Conservation (phyloP, 306 rosid genomes). For the Amphicarpaea edgeworthii region DNA sequence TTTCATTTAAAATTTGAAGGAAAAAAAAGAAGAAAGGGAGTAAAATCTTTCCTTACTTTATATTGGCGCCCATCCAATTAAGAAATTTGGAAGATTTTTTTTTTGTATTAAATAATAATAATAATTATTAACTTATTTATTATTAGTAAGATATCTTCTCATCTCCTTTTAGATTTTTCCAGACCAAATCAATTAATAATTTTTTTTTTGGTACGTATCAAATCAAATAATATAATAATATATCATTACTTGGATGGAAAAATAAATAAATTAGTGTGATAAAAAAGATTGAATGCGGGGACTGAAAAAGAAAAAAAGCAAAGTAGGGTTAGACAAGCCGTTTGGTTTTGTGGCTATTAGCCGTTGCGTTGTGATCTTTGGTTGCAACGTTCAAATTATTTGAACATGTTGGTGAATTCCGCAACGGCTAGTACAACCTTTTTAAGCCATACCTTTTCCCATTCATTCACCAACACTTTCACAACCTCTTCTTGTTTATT, state of each 20-base stretch:
- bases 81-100: no score
- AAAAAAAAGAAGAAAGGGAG: no score
- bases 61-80: no score
- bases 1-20: no score
- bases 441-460: slow-evolving; percentile 4
- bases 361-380: slow-evolving; percentile 24
- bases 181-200: neutral
- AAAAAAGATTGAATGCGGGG: neutral
- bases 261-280: neutral
- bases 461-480: neutral
- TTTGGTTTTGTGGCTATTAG: neutral
- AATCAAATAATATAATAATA: neutral
- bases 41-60: no score
- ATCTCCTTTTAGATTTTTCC: neutral
- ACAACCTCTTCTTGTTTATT: neutral
- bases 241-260: neutral
- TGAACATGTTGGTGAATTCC: slow-evolving; percentile 20
- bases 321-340: neutral
- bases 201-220: neutral
- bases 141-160: no score
- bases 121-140: no score
- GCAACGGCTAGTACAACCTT: slow-evolving; percentile 39
- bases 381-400: slow-evolving; percentile 29
- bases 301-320: neutral
- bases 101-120: no score